Conservation (phyloP, 768 basidiomycete genomes). For the Coprinopsis sp. region DNA sequence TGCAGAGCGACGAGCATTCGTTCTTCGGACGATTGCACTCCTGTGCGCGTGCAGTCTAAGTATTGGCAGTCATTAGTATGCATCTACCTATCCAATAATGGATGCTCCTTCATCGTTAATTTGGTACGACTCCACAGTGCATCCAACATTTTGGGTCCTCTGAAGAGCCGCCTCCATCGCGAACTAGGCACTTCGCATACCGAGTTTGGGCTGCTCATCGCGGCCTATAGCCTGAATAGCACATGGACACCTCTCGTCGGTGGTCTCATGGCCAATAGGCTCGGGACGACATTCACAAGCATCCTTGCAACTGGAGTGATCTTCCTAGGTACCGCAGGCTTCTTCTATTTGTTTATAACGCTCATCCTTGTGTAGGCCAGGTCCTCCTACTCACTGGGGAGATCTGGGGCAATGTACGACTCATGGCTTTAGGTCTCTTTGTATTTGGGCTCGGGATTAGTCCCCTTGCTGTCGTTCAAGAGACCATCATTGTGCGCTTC, state of each 20-base stretch:
- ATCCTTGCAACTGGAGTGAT: conserved; percentile 75
- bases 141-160: conserved; percentile 69
- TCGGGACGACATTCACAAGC: conserved; percentile 68
- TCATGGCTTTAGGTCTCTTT: conserved; percentile 75
- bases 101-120: conserved; percentile 1
- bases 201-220: conserved; percentile 73
- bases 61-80: conserved; percentile 74
- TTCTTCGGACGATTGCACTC: conserved; percentile 57
- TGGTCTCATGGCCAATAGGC: conserved; percentile 61
- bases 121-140: too few relatives aligned
- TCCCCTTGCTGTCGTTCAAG: conserved; percentile 79
- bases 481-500: conserved; percentile 80
- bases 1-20: conserved; percentile 27
- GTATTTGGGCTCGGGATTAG: conserved; percentile 76
- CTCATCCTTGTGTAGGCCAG: conserved; percentile 43
- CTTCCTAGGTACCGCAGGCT: conserved; percentile 41
- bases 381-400: conserved; percentile 64
- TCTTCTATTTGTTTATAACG: background rate
- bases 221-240: conserved; percentile 71
- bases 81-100: conserved; percentile 6
- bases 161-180: conserved; percentile 64
- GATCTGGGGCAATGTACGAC: conserved; percentile 49
- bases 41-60: conserved; percentile 70
- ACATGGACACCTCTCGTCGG: conserved; percentile 74
- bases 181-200: conserved; percentile 75